Base-by-base conservation (phyloP, 2,329 filamentous ascomycete genomes). In the Mycogone perniciosa region DNA sequence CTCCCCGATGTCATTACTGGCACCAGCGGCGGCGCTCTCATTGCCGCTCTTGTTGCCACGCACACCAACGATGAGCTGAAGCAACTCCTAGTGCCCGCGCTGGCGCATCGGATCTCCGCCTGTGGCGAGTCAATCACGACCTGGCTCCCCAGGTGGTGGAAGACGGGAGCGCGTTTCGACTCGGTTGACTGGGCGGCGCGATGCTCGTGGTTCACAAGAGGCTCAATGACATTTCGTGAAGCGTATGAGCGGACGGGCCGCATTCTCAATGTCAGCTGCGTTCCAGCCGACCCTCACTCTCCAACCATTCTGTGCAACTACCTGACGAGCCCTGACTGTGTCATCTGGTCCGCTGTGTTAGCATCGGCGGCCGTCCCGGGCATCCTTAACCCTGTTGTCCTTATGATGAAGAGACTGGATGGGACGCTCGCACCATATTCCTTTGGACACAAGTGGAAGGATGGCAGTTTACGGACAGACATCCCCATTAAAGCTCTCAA, bases 391-490 rank as follows among this genome's bases (percentile, higher is more conserved):
- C 93, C 93, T 0, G 88, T 95, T 2, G 92, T 99, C 1, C 81
- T 99, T 6, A 88, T 89, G 75, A 91, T 96, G 76, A 96, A 95
- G 72, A 87, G 80, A 48, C 76, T 77, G 13, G 81, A 90, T 53
- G 91, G 90, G 1, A 83, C 76, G 2, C 75, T 99, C 4, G 82
- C 83, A 0, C 93, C 93, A 0, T 99, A 96, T 68, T 95, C 89
- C 0, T 99, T 99, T 64, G 93, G 93, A 0, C 91, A 97, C 74
- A 97, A 97, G 71, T 99, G 93, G 93, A 99, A 99, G 69, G 93
- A 99, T 66, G 93, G 93, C 48, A 93, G 87, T 59, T 72, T 99
- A 49, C 81, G 93, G 35, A 99, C 93, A 1, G 93, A 99, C 63
- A 96, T 99, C 30, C 93, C 93, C 0, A 82, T 99, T 62, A 93